Evolutionary conservation across 2,329 filamentous ascomycete genomes (phyloP), one percentile per base, ranked within the genome.

Genomic region (Seiridium unicorne): DNA sequence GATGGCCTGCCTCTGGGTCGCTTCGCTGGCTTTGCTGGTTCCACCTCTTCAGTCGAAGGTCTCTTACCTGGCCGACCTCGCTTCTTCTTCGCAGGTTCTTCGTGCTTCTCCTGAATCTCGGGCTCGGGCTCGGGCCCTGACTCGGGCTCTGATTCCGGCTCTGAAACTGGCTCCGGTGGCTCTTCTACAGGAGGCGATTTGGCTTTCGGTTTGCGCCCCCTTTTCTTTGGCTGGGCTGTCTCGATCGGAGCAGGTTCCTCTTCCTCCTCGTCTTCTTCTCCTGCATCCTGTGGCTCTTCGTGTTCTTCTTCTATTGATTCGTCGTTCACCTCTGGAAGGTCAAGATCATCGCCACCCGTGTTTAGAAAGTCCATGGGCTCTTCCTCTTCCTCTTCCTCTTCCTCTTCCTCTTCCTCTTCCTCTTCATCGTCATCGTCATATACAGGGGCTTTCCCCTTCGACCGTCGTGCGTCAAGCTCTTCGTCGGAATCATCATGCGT

Each of bases 401-500:
- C 60, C 40, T 64, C 59, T 46, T 65, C 61, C 40, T 59, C 64
- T 51, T 69, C 68, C 26, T 70, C 62, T 60, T 70, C 63, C 42
- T 58, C 64, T 1, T 66, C 64, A 8, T 60, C 60, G 42, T 64
- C 59, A 42, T 65, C 60, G 18, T 53, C 32, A 8, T 11, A 31
- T 31, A 66, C 59, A 60, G 69, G 57, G 68, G 57, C 51, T 10
- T 36, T 44, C 61, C 60, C 59, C 63, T 67, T 60, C 58, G 66
- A 18, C 66, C 65, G 34, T 70, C 67, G 46, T 64, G 67, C 64
- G n/a, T 67, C 64, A n/a, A 69, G 68, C 3, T 70, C 66, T 1
- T 72, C 69, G 5, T 75, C 68, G 1, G 68, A 68, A 1, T 72
- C 70, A 3, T 64, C 65, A n/a, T 61, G 61, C 26, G 62, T 51